phyloP scores from a whole-genome alignment of 2,329 filamentous ascomycete species.

The Cercospora sesami region DNA sequence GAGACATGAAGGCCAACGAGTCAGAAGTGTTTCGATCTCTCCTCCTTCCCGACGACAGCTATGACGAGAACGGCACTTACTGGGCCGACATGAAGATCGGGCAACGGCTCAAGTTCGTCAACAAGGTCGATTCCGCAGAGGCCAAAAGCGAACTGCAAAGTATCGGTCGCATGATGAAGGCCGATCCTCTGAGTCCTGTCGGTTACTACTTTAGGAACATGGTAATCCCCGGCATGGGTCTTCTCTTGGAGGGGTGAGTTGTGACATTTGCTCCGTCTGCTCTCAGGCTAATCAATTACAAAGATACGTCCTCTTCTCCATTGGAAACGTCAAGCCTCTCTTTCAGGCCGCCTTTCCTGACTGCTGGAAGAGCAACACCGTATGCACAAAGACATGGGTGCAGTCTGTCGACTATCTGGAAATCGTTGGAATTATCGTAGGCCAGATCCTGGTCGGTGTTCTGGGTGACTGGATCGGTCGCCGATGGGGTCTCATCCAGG shows the following conservation, averaged over 20 bases:
- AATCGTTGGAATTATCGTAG: constrained; percentile 91
- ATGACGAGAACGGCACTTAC: constrained; percentile 78
- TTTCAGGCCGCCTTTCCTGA: constrained; percentile 71
- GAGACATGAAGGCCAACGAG: constrained; percentile 59
- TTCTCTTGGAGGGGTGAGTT: constrained; percentile 76
- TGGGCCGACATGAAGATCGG: constrained; percentile 81
- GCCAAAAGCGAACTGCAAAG: constrained; percentile 63
- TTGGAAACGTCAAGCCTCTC: constrained; percentile 85
- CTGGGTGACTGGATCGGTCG: constrained; percentile 80
- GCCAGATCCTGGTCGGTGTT: constrained; percentile 84
- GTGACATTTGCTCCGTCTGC: background rate
- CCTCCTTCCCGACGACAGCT: constrained; percentile 85
- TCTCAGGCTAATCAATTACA: background rate
- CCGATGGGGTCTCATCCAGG: constrained; percentile 93
- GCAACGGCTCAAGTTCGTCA: constrained; percentile 74
- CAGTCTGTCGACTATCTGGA: constrained; percentile 86
- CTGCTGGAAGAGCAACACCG: constrained; percentile 67
- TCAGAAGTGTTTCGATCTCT: constrained; percentile 71
- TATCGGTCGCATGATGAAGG: constrained; percentile 79
- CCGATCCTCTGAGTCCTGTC: constrained; percentile 81
- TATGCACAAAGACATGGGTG: constrained; percentile 78
- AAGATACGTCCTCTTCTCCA: constrained; percentile 93
- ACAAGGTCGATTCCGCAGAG: constrained; percentile 69
- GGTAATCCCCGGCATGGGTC: constrained; percentile 86
- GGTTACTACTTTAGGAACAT: constrained; percentile 86